Conservation (phyloP, 2,329 filamentous ascomycete species). For the Huntiella bhutanensis region DNA sequence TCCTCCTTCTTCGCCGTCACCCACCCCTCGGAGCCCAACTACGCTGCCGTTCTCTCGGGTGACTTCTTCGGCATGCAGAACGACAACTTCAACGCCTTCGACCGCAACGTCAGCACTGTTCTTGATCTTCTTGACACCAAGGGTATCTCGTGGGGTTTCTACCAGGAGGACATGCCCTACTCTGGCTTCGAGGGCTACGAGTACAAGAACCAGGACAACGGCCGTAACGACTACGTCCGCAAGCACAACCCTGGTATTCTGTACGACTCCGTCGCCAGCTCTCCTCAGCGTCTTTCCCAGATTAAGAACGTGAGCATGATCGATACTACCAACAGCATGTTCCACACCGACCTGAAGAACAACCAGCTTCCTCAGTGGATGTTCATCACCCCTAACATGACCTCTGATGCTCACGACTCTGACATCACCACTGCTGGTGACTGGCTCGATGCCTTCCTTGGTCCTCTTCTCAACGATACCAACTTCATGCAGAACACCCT, state of each 20-base stretch:
- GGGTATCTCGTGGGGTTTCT: constrained; percentile 49
- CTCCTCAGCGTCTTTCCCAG: constrained; percentile 38
- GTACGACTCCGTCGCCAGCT: constrained; percentile 44
- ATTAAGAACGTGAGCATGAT: constrained; percentile 49
- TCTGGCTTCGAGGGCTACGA: constrained; percentile 48
- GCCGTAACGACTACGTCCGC: constrained; percentile 58
- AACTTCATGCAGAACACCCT: constrained; percentile 62
- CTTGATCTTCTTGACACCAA: constrained; percentile 49
- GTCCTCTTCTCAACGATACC: constrained; percentile 47
- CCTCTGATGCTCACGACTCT: constrained; percentile 57
- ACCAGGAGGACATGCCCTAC: constrained; percentile 63
- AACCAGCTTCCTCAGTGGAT: constrained; percentile 51
- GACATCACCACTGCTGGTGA: constrained; percentile 47
- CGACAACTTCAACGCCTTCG: constrained; percentile 41
- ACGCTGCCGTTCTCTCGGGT: constrained; percentile 46
- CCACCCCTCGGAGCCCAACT: constrained; percentile 61
- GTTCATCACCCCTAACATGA: constrained; percentile 59
- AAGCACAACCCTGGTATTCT: constrained; percentile 58
- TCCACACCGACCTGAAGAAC: constrained; percentile 45
- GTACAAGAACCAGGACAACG: constrained; percentile 45
- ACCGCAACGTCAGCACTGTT: constrained; percentile 43
- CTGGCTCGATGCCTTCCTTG: constrained; percentile 51
- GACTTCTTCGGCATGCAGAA: constrained; percentile 58
- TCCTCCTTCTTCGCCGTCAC: constrained; percentile 37
- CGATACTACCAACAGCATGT: constrained; percentile 29